Conservation (phyloP, 371 early-diverging fungal species). For the Smittium culicis region DNA sequence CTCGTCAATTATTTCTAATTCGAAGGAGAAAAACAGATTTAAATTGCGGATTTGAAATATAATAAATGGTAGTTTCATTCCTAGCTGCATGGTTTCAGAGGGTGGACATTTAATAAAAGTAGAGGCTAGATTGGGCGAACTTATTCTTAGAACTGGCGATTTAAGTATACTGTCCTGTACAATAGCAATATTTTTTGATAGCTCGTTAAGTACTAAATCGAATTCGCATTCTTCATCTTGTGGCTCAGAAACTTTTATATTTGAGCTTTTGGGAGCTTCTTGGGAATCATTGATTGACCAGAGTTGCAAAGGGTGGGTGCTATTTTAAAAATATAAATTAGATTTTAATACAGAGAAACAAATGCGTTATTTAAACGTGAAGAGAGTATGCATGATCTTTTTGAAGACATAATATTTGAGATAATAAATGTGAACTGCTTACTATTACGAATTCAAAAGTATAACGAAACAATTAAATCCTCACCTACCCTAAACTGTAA, state of each 20-base stretch:
- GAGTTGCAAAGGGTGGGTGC: background rate
- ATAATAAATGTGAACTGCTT: too few species aligned
- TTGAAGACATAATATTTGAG: too few species aligned
- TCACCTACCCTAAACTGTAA: slow-evolving; percentile 9
- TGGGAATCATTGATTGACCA: slow-evolving; percentile 4
- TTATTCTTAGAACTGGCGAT: slow-evolving; percentile 13
- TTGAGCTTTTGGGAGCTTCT: background rate
- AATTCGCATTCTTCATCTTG: background rate
- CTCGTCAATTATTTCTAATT: slow-evolving; percentile 74
- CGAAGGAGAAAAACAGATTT: slow-evolving; percentile 80
- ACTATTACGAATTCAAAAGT: too few species aligned
- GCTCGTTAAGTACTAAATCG: background rate
- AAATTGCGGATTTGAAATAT: slow-evolving; percentile 76
- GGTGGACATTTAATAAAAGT: slow-evolving; percentile 82
- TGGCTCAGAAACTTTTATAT: background rate
- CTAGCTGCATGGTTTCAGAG: slow-evolving; percentile 56
- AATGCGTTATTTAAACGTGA: background rate
- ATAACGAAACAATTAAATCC: too few species aligned
- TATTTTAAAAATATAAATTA: background rate
- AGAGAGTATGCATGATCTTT: background rate
- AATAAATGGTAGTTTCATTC: slow-evolving; percentile 80
- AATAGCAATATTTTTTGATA: background rate
- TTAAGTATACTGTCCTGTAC: slow-evolving; percentile 13
- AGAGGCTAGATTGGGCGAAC: slow-evolving; percentile 49
- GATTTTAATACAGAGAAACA: background rate